phyloP scores from a whole-genome alignment of 176 grass and related monocot species.

The Phragmites australis region DNA sequence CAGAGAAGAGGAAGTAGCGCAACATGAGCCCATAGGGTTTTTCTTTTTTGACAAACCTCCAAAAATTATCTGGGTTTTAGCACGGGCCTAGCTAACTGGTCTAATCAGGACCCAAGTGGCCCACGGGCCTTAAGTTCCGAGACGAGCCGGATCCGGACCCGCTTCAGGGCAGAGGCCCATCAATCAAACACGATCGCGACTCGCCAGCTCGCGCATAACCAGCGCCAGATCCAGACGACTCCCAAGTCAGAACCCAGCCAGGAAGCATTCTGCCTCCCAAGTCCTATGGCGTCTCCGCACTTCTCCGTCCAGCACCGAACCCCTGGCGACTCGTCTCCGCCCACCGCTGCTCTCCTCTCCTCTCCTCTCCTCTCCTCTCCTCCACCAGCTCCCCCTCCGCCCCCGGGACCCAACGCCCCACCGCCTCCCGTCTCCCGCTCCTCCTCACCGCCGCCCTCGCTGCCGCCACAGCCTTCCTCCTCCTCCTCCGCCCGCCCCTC shows the following conservation, averaged over 20 bases:
- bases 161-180: background rate
- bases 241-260: background rate
- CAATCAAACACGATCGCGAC: background rate
- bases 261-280: background rate
- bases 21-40: background rate
- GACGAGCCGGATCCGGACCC: background rate
- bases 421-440: slow-evolving; percentile 6
- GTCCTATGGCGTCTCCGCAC: slow-evolving; percentile 32
- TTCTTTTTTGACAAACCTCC: too few relatives aligned
- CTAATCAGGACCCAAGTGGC: background rate
- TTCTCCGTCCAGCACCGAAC: background rate
- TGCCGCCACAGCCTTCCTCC: slow-evolving; percentile 34
- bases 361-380: background rate
- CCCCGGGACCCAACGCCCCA: background rate
- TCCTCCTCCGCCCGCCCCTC: slow-evolving; percentile 14
- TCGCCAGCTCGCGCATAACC: background rate
- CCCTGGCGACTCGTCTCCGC: background rate
- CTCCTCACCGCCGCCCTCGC: slow-evolving; percentile 32
- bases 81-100: background rate
- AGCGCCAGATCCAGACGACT: background rate
- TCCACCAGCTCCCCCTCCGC: background rate
- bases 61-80: too few relatives aligned
- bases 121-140: background rate
- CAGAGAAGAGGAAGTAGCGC: too few relatives aligned
- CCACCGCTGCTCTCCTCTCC: background rate